Conservation (phyloP, 768 basidiomycete species). For the Hericium coralloides region DNA sequence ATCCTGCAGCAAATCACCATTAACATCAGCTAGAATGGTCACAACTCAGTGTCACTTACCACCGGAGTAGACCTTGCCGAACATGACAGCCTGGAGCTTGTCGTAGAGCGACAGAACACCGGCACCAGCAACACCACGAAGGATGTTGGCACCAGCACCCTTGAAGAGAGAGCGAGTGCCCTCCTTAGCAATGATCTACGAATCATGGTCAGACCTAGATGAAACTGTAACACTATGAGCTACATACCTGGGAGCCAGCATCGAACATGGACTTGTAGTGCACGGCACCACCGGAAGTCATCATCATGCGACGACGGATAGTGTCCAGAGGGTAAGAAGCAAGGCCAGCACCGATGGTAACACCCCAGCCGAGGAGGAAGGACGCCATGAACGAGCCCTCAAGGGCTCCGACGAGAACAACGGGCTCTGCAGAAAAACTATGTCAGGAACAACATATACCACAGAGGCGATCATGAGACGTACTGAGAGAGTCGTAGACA, state of each 20-base stretch:
- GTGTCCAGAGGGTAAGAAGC: constrained; percentile 94
- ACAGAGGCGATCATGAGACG: constrained; percentile 23
- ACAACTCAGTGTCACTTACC: constrained; percentile 36
- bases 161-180: constrained; percentile 95
- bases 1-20: constrained; percentile 20
- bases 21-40: background rate
- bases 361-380: constrained; percentile 97
- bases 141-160: constrained; percentile 88
- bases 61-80: constrained; percentile 99
- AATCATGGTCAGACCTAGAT: background rate
- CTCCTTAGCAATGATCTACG: constrained; percentile 83
- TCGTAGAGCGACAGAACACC: constrained; percentile 99
- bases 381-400: constrained; percentile 97
- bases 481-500: constrained; percentile 91
- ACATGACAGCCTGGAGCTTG: constrained; percentile 93
- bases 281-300: constrained; percentile 91
- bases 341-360: constrained; percentile 98
- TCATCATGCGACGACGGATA: constrained; percentile 99
- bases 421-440: constrained; percentile 57
- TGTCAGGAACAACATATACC: constrained; percentile 14
- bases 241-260: constrained; percentile 61
- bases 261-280: constrained; percentile 99
- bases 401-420: constrained; percentile 91
- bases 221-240: no score
- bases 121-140: constrained; percentile 99